Percentiles rank a stretch among this genome's conserved stretches.
phyloP scores from a whole-genome alignment of 768 basidiomycete species.

The Pisolithus orientalis region DNA sequence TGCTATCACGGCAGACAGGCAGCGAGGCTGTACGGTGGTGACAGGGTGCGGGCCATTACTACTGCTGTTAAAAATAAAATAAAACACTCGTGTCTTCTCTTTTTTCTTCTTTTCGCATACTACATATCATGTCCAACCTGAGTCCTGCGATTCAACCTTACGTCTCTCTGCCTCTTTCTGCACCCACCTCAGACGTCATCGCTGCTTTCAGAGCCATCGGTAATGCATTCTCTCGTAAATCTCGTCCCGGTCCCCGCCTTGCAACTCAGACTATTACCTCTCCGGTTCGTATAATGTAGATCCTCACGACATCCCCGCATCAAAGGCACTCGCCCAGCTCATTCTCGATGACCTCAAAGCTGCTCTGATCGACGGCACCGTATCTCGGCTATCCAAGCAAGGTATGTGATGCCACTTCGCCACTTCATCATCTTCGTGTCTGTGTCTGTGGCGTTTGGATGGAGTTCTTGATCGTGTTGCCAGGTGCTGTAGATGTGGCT shows the following conservation, averaged over 20 bases:
- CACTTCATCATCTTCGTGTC: not conserved
- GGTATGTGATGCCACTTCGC: slow-evolving; percentile 34
- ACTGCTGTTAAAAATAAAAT: too few species aligned
- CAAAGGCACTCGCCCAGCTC: slow-evolving; percentile 48
- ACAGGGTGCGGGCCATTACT: not conserved
- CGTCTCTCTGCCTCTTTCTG: slow-evolving; percentile 2
- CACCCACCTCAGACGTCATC: not conserved
- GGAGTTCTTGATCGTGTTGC: slow-evolving; percentile 1
- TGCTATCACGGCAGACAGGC: slow-evolving; percentile 4
- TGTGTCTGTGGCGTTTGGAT: not conserved
- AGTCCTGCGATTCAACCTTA: not conserved
- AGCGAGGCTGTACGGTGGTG: not conserved
- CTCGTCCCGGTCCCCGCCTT: not conserved
- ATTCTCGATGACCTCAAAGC: slow-evolving; percentile 56
- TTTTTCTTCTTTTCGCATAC: not conserved
- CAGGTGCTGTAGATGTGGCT: slow-evolving; percentile 52
- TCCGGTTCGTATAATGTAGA: slow-evolving; percentile 7
- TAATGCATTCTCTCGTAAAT: slow-evolving; percentile 20
- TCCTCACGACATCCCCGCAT: slow-evolving; percentile 40
- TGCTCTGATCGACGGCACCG: slow-evolving; percentile 29
- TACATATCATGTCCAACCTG: not conserved
- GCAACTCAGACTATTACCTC: not conserved
- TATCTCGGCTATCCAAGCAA: slow-evolving; percentile 46
- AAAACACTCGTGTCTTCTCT: too few species aligned
- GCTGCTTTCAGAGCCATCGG: slow-evolving; percentile 21